A percentile compares a stretch with the other conserved stretches of the same genome.
Evolutionary conservation across 306 rosid genomes (phyloP).

Genomic region (Pachyrhizus erosus): DNA sequence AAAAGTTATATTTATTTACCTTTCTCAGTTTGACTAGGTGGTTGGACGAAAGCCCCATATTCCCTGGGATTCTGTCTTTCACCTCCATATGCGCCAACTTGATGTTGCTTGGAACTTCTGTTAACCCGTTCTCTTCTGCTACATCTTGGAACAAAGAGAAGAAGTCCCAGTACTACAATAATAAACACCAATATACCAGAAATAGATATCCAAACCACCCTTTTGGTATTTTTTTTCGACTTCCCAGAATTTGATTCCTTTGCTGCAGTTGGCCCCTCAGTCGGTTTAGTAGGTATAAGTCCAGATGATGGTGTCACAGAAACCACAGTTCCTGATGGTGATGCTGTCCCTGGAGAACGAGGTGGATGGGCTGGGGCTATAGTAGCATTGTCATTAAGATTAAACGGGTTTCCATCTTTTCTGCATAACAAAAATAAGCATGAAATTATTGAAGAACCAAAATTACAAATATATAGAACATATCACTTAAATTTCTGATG

Average conservation of each 20-base stretch:
- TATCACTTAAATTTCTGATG: constrained; percentile 9
- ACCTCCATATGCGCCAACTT: constrained; percentile 67
- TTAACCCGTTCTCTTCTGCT: constrained; percentile 57
- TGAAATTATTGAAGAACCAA: constrained; percentile 38
- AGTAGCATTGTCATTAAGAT: constrained; percentile 54
- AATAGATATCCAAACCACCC: constrained; percentile 79
- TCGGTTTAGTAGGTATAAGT: constrained; percentile 59
- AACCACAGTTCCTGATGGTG: constrained; percentile 57
- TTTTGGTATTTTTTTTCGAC: constrained; percentile 55
- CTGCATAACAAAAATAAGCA: constrained; percentile 57
- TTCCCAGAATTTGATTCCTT: constrained; percentile 64
- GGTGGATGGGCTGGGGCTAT: constrained; percentile 62
- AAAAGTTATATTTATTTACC: constrained; percentile 48
- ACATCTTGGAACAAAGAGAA: constrained; percentile 72
- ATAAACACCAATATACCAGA: constrained; percentile 60
- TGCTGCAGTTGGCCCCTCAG: constrained; percentile 66
- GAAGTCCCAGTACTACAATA: constrained; percentile 59
- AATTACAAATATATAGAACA: background rate
- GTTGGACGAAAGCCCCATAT: constrained; percentile 53
- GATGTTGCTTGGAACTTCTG: constrained; percentile 64
- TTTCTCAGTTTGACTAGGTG: constrained; percentile 65
- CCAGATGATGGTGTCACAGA: constrained; percentile 58
- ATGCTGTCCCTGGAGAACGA: constrained; percentile 49
- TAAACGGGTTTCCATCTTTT: constrained; percentile 82
- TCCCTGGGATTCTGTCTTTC: constrained; percentile 65